Conservation (phyloP, 1,284 basidiomycete genomes). For the Vanrija sp. region DNA sequence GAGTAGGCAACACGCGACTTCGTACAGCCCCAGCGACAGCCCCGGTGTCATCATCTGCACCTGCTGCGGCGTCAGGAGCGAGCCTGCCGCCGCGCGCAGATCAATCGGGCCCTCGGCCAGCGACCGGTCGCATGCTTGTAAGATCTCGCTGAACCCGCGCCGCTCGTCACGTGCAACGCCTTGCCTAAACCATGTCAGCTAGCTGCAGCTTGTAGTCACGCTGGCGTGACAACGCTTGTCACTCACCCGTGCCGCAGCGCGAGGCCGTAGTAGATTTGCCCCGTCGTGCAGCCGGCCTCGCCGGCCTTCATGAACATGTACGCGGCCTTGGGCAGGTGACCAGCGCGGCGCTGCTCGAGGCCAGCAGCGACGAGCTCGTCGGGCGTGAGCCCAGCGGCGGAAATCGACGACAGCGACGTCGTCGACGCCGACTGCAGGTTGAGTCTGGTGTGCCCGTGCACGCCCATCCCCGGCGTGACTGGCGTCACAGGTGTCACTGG, state of each 20-base stretch:
- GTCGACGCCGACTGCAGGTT: not conserved
- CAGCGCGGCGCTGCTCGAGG: slow-evolving; percentile 34
- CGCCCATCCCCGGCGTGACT: not conserved
- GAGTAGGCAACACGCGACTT: slow-evolving; percentile 46
- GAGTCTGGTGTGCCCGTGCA: not conserved
- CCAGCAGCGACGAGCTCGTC: slow-evolving; percentile 29
- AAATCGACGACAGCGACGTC: not conserved
- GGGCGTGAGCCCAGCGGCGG: not conserved
- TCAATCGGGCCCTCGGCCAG: slow-evolving; percentile 29
- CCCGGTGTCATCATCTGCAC: slow-evolving; percentile 36
- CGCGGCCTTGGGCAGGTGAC: slow-evolving; percentile 41
- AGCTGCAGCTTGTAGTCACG: not conserved
- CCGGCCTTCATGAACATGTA: slow-evolving; percentile 48
- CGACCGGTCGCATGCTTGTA: slow-evolving; percentile 39
- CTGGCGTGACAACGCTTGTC: not conserved
- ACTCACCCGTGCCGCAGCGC: slow-evolving; percentile 40
- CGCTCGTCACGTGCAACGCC: slow-evolving; percentile 43
- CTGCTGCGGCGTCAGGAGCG: slow-evolving; percentile 29
- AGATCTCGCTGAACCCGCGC: slow-evolving; percentile 38
- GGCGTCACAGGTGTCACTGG: not conserved
- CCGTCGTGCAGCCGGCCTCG: slow-evolving; percentile 41
- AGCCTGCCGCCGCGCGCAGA: slow-evolving; percentile 26
- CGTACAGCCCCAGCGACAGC: slow-evolving; percentile 42
- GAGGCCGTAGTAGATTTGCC: slow-evolving; percentile 45
- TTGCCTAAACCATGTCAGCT: slow-evolving; percentile 17